Base-by-base conservation (phyloP, 2,329 filamentous ascomycete genomes). In the Penicillium sp. region DNA sequence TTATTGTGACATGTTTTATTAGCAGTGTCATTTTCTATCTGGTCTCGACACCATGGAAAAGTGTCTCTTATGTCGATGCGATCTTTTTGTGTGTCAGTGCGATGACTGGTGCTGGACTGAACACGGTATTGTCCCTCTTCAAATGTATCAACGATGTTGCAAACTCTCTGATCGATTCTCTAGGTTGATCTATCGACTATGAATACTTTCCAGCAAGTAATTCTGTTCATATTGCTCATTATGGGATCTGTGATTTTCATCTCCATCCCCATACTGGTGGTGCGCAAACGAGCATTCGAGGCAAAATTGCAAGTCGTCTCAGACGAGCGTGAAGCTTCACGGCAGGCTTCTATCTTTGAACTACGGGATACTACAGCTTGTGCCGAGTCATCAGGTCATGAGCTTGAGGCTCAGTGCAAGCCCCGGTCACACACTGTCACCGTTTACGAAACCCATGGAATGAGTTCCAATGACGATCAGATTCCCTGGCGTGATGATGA, bases 181-280 rank as follows among this genome's bases (percentile, higher is more conserved):
- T 31, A 74, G 72, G 55, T 76, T 35, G 71, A 75, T 43, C 74
- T 90, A 24, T 87, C 83, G 54, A 76, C 79, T 27, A 68, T 90
- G 65, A 90, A 85, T 39, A 87, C 83, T 0, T 88, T 86, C 67
- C 88, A 91, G 70, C 89, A 91, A 69, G 74, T 84, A 27, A 73
- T 89, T 39, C 77, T 91, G 10, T 89, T 87, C 64, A 57, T 87
- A 3, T 76, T 90, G 43, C 87, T 90, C 59, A 77, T 90, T 46
- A 69, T 88, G 7, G 89, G 89, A 1, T 86, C 86, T 54, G 79
- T 84, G 13, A 84, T 90, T n/a, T 85, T 87, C 67, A 85, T 90
- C 2, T 87, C 84, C 1, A 82, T 84, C 33, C 84, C 83, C 61
- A 87, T 89, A 3, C 81, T 90, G 3, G 73, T 82, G 47, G 80